These are phyloP conservation scores for Durotheca rogersii DNA, from an alignment of 495 filamentous ascomycete genomes.

Conservation along the genomic window DNA sequence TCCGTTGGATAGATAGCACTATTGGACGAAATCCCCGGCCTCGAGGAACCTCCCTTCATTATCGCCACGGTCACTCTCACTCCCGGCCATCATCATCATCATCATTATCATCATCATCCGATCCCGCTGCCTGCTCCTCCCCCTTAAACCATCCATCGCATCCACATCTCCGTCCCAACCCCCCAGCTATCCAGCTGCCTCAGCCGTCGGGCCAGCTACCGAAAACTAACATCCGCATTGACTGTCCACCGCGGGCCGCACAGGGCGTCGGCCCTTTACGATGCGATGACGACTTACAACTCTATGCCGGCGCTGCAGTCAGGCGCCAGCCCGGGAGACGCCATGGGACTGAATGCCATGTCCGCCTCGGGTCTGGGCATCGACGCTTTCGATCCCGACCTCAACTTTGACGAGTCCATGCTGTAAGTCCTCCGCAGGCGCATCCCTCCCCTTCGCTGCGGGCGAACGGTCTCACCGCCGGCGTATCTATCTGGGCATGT, in stretches of 20 bases:
- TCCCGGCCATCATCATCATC: too few species aligned
- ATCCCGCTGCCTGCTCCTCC: not conserved
- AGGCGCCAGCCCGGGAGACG: constrained; percentile 40
- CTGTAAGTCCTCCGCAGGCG: constrained; percentile 38
- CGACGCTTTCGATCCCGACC: constrained; percentile 43
- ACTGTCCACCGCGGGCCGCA: constrained; percentile 1
- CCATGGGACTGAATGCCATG: constrained; percentile 41
- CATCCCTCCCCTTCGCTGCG: constrained; percentile 1
- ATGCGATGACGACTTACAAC: constrained; percentile 54
- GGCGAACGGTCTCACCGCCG: not conserved
- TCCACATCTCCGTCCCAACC: too few species aligned
- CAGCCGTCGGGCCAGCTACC: too few species aligned
- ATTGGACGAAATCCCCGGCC: too few species aligned
- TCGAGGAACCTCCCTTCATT: too few species aligned
- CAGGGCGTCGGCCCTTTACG: constrained; percentile 34
- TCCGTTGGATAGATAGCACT: too few species aligned
- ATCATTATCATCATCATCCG: not conserved
- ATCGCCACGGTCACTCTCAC: too few species aligned
- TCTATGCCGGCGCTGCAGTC: constrained; percentile 46
- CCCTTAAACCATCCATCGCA: not conserved
- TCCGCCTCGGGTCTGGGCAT: constrained; percentile 33
- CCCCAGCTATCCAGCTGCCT: too few species aligned
- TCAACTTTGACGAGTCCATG: constrained; percentile 50
- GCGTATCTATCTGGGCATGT: not conserved
- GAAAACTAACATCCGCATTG: constrained; percentile 10